Conservation (phyloP, 2,329 filamentous ascomycete species). For the Iodosphaeria phyllophila region DNA sequence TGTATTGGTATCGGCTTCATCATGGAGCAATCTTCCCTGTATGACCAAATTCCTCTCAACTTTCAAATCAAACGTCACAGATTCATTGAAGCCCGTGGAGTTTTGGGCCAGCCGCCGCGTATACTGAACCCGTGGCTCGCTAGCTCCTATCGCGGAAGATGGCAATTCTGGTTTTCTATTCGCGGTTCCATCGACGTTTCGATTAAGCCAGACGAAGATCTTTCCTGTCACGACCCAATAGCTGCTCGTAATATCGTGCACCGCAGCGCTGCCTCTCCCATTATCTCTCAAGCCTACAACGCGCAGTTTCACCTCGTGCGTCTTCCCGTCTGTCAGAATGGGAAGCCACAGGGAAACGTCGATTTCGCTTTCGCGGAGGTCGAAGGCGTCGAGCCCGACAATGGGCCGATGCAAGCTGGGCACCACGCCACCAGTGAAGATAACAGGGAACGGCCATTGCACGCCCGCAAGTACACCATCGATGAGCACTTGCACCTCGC, state of each 20-base stretch:
- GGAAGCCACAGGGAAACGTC: slow-evolving; percentile 65
- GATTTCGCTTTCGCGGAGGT: slow-evolving; percentile 63
- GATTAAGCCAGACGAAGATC: slow-evolving; percentile 58
- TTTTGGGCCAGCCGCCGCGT: slow-evolving; percentile 26
- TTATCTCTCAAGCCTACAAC: slow-evolving; percentile 46
- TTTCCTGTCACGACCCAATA: slow-evolving; percentile 67
- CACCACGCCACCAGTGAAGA: slow-evolving; percentile 67
- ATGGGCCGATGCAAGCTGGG: slow-evolving; percentile 63
- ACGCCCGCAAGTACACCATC: slow-evolving; percentile 57
- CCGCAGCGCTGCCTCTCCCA: slow-evolving; percentile 21
- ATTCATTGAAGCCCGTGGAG: slow-evolving; percentile 34
- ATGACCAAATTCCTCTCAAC: too few species aligned
- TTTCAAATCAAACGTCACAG: slow-evolving; percentile 36
- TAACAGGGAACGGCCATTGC: slow-evolving; percentile 64
- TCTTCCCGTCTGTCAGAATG: slow-evolving; percentile 41
- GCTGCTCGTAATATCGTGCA: slow-evolving; percentile 37
- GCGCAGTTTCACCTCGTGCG: slow-evolving; percentile 49
- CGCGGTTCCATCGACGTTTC: slow-evolving; percentile 32
- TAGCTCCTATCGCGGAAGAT: too few species aligned
- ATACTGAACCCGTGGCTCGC: slow-evolving; percentile 30
- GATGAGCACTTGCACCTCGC: slow-evolving; percentile 61
- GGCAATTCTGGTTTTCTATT: slow-evolving; percentile 12
- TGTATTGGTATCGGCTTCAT: slow-evolving; percentile 32
- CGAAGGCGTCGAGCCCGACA: slow-evolving; percentile 62
- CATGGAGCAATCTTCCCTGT: too few species aligned